Base-by-base conservation (phyloP, 2,329 filamentous ascomycete genomes). In the Fusarium sp. region DNA sequence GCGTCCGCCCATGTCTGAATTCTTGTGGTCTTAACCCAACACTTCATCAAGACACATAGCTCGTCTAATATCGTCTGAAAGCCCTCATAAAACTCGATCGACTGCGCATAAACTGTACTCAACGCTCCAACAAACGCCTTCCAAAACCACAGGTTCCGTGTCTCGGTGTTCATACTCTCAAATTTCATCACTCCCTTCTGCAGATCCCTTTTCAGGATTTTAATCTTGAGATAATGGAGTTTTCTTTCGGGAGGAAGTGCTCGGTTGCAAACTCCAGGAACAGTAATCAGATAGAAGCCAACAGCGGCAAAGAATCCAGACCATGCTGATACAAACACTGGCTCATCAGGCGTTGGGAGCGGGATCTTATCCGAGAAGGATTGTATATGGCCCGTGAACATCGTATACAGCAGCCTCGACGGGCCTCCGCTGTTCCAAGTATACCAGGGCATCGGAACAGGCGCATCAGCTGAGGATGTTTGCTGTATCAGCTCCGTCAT, bases 61-160 rank as follows among this genome's bases (percentile, higher is more conserved):
- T 53, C 50, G 1, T 14, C 14, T 12, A 43, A 6, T 3, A 27
- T 52, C 0, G 11, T 6, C 14, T 52, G 9, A 7, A 52, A 9
- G 5, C 16, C 5, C 6, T 53, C 24, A 14, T 27, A 34, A 29
- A 25, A 43, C 1, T 10, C 6, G 0, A 40, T 14, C 6, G 50
- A 53, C 12, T 29, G 32, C 8, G 50, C 50, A 15, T 43, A 12
- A 7, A 29, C 8, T 18, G 20, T 15, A 2, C 50, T 18, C 9
- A 53, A 29, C 9, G 50, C 50, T 1, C 50, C 34, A 22, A 53
- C 24, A 11, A 42, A 29, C 2, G 50, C 34, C 16, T 53, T 53
- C 50, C 50, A 53, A 29, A 53, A 53, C 50, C 50, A 53, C 2
- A 53, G 6, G 18, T 53, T 53, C 1, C 50, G 18, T 8, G 50